Conservation (phyloP, 2,329 filamentous ascomycete species). For the Cladosporium oxysporum region DNA sequence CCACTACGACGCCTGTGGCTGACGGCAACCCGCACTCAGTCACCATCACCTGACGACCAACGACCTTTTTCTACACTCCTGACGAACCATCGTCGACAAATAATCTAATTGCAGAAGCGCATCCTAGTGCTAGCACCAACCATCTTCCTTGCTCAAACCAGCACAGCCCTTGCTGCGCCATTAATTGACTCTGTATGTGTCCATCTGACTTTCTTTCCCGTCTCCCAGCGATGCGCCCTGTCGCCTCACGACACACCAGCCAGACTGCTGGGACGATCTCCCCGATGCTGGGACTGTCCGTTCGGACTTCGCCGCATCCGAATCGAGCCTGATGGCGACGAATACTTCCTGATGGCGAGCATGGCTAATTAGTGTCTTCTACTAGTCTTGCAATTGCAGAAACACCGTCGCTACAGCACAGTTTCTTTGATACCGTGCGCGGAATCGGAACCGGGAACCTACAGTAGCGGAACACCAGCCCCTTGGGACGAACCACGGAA, state of each 20-base stretch:
- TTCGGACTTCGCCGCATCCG: not conserved
- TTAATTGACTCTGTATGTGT: slow-evolving; percentile 13
- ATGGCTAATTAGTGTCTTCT: slow-evolving; percentile 14
- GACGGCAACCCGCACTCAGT: slow-evolving; percentile 17
- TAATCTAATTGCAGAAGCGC: slow-evolving; percentile 12
- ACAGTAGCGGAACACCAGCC: slow-evolving; percentile 37
- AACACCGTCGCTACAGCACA: slow-evolving; percentile 33
- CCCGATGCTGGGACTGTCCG: not conserved
- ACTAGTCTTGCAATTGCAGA: slow-evolving; percentile 22
- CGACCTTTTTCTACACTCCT: slow-evolving; percentile 7
- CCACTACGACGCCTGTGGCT: slow-evolving; percentile 15
- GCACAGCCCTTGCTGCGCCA: slow-evolving; percentile 13
- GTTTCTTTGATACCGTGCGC: slow-evolving; percentile 32
- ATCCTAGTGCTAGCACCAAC: not conserved
- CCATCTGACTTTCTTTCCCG: slow-evolving; percentile 10
- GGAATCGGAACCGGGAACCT: slow-evolving; percentile 32
- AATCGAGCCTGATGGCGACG: not conserved
- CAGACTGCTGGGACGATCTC: slow-evolving; percentile 8
- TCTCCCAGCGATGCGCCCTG: slow-evolving; percentile 9
- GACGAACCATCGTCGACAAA: slow-evolving; percentile 1
- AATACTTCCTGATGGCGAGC: not conserved
- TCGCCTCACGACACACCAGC: slow-evolving; percentile 11
- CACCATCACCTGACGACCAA: slow-evolving; percentile 15
- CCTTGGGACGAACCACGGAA: slow-evolving; percentile 35
- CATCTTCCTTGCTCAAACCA: slow-evolving; percentile 17